Evolutionary conservation across 148 eudicot genomes (phyloP), one percentile per base, ranked within the genome.

Genomic region (Silene uniflora): DNA sequence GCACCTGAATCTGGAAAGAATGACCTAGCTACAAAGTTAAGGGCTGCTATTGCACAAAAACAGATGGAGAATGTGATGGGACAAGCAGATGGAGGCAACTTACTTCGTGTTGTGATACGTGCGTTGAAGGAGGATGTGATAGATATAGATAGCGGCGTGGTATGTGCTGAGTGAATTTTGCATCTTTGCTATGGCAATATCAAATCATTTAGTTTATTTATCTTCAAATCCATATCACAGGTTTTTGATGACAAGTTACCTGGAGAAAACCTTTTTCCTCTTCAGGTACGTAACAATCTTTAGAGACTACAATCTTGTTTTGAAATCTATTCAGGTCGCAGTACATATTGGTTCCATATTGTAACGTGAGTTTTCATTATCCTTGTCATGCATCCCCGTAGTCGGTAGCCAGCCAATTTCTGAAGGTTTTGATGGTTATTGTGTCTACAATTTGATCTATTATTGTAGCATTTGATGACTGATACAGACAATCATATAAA

Each of bases 1-100:
- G 62, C 80, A 78, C 75, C 77, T 47, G 89, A 87, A 59, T 76
- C 76, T 66, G 89, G 92, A 73, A 92, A 85, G 78, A 85, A 80
- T 77, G 93, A 87, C 73, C 76, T 95, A 84, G 98, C 97, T 22
- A 88, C 86, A 71, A 85, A 84, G 81, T 88, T 95, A 78, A 89
- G 97, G 86, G 96, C 89, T 81, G 87, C 96, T 73, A 90, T 95
- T 85, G 93, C 92, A 83, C 88, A 87, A 74, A 95, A 95, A 83
- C 91, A 90, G 74, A 87, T 85, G 90, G 97, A 91, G 76, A 87
- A 86, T 80, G 97, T 82, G 69, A 83, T 81, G 66, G 90, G 87
- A 27, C 94, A 86, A 79, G 67, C 91, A 68, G 87, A 86, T 86
- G 92, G 93, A 47, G 97, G 93, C 59, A 91, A 89, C 76, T 82